phyloP scores from a whole-genome alignment of 177 flowering plant genomes.

The Vitis hybrid region DNA sequence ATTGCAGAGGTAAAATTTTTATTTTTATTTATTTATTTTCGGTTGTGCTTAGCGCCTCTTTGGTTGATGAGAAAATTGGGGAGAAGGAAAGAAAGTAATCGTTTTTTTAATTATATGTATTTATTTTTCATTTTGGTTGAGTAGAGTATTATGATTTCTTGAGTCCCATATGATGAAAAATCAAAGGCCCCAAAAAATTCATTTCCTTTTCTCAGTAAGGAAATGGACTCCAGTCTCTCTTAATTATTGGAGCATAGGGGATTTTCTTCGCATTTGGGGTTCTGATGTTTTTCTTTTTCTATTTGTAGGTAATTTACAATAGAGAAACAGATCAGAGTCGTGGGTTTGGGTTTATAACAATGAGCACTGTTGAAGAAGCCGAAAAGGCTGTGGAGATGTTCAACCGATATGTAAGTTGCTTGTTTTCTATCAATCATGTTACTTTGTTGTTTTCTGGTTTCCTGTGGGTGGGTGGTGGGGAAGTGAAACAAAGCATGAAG shows the following conservation, averaged over 20 bases:
- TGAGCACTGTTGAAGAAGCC: conserved; percentile 63
- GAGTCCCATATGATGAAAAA: too few relatives aligned
- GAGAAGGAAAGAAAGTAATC: too few relatives aligned
- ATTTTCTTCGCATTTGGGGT: neutral
- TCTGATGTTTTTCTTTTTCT: neutral
- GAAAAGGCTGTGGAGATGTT: conserved; percentile 60
- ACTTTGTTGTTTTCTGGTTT: too few relatives aligned
- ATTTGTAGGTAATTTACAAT: conserved; percentile 49
- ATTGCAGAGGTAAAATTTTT: conserved; percentile 50
- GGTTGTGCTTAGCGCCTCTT: too few relatives aligned
- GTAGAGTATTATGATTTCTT: too few relatives aligned
- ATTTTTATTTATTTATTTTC: neutral
- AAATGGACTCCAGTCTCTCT: too few relatives aligned
- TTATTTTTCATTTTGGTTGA: neutral
- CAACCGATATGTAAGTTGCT: conserved; percentile 40
- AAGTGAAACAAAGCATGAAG: too few relatives aligned
- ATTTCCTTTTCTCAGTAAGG: too few relatives aligned
- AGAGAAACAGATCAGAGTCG: conserved; percentile 57
- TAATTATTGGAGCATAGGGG: neutral
- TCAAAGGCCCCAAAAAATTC: too few relatives aligned
- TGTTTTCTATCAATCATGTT: neutral
- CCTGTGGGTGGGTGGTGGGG: too few relatives aligned
- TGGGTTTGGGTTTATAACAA: conserved; percentile 64
- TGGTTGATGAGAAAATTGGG: too few relatives aligned
- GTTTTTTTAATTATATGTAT: neutral